These are phyloP conservation scores for Cryphonectria naterciae DNA, from an alignment of 2,329 filamentous ascomycete genomes.

Conservation along the genomic window DNA sequence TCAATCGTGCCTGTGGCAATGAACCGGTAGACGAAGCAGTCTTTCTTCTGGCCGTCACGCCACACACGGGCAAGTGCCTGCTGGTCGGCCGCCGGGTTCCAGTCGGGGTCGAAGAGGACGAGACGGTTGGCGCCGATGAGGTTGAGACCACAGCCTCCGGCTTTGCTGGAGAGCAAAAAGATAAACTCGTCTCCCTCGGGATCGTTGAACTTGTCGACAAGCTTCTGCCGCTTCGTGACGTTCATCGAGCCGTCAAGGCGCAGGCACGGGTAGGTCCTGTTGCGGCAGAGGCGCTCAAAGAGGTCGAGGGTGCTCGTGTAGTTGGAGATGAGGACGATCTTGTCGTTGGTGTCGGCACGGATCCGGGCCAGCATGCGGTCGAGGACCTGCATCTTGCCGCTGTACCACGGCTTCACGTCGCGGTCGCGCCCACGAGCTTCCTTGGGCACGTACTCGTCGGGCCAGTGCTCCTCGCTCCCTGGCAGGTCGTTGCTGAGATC, in stretches of 20 bases:
- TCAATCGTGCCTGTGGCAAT: conserved; percentile 98
- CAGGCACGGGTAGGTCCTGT: conserved; percentile 80
- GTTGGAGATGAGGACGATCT: conserved; percentile 98
- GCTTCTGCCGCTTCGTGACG: conserved; percentile 93
- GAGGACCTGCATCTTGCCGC: conserved; percentile 97
- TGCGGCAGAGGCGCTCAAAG: conserved; percentile 87
- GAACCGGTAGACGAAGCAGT: conserved; percentile 99
- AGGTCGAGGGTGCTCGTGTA: conserved; percentile 96
- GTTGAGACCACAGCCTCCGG: conserved; percentile 94
- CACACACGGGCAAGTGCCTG: conserved; percentile 96
- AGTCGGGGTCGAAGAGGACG: conserved; percentile 94
- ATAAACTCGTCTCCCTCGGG: conserved; percentile 88
- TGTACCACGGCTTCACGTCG: conserved; percentile 94
- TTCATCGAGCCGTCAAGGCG: conserved; percentile 97
- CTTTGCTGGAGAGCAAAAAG: conserved; percentile 95
- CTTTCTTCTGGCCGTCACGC: conserved; percentile 98
- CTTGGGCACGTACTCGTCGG: conserved; percentile 86
- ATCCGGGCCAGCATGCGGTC: conserved; percentile 97
- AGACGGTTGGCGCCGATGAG: conserved; percentile 93
- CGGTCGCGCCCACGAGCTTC: conserved; percentile 86
- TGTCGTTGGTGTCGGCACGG: conserved; percentile 94
- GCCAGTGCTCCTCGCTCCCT: conserved; percentile 80
- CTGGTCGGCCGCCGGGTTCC: conserved; percentile 97
- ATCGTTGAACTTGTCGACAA: conserved; percentile 97
- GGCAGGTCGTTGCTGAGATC: conserved; percentile 83